Conservation (phyloP, 192 early-diverging fungal species). For the Coemansia sp. region DNA sequence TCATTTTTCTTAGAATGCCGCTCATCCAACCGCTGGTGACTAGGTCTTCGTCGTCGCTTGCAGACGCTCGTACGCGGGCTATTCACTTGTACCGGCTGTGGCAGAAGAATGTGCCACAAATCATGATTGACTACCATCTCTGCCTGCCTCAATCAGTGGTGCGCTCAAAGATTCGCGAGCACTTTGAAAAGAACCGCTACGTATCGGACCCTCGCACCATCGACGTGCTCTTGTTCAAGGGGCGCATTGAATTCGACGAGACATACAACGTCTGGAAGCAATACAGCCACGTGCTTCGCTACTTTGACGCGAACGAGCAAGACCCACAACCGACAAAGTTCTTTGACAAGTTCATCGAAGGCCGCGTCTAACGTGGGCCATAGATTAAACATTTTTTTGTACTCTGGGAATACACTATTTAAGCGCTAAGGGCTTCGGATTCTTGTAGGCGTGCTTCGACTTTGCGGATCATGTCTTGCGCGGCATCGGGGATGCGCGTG, state of each 20-base stretch:
- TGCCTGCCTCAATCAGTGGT: constrained; percentile 69
- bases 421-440: neutral
- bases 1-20: constrained; percentile 30
- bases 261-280: constrained; percentile 93
- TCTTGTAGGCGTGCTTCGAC: constrained; percentile 53
- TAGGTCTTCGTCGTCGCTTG: constrained; percentile 57
- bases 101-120: constrained; percentile 64
- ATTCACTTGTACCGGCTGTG: constrained; percentile 71
- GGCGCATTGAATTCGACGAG: constrained; percentile 83
- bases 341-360: constrained; percentile 79
- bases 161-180: constrained; percentile 80
- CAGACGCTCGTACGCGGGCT: constrained; percentile 61
- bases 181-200: constrained; percentile 83
- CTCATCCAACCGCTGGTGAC: constrained; percentile 43
- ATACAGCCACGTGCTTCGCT: constrained; percentile 80
- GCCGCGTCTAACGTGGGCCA: constrained; percentile 26
- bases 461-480: constrained; percentile 75
- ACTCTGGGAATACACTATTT: neutral
- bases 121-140: constrained; percentile 71
- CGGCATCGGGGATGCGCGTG: constrained; percentile 81
- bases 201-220: constrained; percentile 72
- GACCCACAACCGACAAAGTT: constrained; percentile 68
- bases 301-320: constrained; percentile 76
- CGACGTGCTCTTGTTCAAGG: constrained; percentile 86
- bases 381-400: neutral